Base-by-base conservation (phyloP, 1,284 basidiomycete species). In the Rhizopogon parksii region DNA sequence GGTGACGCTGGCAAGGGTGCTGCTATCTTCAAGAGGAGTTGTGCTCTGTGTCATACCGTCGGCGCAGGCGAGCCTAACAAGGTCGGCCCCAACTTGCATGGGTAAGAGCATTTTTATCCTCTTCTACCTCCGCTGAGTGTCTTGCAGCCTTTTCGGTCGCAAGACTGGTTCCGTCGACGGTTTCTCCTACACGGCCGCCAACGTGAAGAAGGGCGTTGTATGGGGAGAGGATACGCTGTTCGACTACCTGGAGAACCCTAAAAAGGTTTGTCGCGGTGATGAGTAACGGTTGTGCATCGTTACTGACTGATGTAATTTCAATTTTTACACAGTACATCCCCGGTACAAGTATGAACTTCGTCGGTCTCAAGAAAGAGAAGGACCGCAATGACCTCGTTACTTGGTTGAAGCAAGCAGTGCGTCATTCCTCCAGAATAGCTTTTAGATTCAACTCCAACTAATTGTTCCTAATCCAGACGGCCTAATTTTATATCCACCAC, bases 271-370 rank as follows among this genome's bases (percentile, higher is more conserved):
- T 61, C 19, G 2, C 1, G 0, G 1, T 15, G 11, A 6, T 30
- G 21, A 6, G 27, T 43, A 0, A 1, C 12, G 36, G 6, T n/a
- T 21, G 19, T 27, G 9, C 30, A 24, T 4, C 24, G 4, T 38
- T 25, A 9, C 47, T 12, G 6, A 56, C n/a, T 4, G 19, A 35
- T 40, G 8, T 14, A 0, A 30, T 46, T 46, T 55, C 3, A 14
- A 19, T 30, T 4, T 30, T 32, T 30, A 2, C 15, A 30, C 54
- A 90, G 86, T 93, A 93, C 77, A 95, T 95, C 61, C 91, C 92
- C 40, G 93, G 93, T 49, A 96, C 93, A 54, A 95, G 95, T 79
- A 95, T 95, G 94, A 93, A 93, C 55, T 97, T 96, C 62, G 92
- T 94, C 59, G 94, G 94, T 64, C 75, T 97, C 68, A 96, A 96